Evolutionary conservation across 164 flowering plant genomes (phyloP).

Genomic region (Kingdonia uniflora): DNA sequence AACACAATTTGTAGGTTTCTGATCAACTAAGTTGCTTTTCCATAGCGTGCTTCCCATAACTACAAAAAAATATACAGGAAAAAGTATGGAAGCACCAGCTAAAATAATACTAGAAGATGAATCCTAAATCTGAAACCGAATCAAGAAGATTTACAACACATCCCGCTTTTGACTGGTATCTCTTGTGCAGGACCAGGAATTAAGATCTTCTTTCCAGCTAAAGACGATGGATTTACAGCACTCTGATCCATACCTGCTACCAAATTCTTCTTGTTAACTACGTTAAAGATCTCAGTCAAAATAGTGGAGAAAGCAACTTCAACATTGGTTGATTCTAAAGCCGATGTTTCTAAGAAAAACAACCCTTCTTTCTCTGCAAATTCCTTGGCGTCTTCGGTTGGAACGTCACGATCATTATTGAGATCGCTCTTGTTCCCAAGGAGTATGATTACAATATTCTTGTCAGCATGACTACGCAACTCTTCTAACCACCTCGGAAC

Average conservation of each 20-base stretch:
- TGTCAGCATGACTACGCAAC: constrained; percentile 76
- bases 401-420: constrained; percentile 53
- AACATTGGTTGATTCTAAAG: constrained; percentile 60
- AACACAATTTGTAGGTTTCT: too few relatives aligned
- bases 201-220: constrained; percentile 53
- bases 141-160: constrained; percentile 40
- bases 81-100: too few relatives aligned
- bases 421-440: constrained; percentile 73
- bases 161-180: constrained; percentile 44
- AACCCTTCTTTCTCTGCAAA: constrained; percentile 75
- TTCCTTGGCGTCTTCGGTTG: constrained; percentile 78
- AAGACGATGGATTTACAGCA: constrained; percentile 36
- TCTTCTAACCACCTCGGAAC: constrained; percentile 87
- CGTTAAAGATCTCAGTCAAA: constrained; percentile 66
- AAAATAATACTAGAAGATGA: background rate
- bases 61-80: too few relatives aligned
- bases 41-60: too few relatives aligned
- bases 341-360: constrained; percentile 81
- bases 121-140: background rate
- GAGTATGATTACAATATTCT: constrained; percentile 76
- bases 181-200: constrained; percentile 70
- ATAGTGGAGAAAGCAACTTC: constrained; percentile 63
- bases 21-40: too few relatives aligned
- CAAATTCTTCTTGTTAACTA: constrained; percentile 64
- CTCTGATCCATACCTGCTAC: constrained; percentile 41